Evolutionary conservation across 805 yeast species (phyloP).

Genomic region (Candida gorgasii): DNA sequence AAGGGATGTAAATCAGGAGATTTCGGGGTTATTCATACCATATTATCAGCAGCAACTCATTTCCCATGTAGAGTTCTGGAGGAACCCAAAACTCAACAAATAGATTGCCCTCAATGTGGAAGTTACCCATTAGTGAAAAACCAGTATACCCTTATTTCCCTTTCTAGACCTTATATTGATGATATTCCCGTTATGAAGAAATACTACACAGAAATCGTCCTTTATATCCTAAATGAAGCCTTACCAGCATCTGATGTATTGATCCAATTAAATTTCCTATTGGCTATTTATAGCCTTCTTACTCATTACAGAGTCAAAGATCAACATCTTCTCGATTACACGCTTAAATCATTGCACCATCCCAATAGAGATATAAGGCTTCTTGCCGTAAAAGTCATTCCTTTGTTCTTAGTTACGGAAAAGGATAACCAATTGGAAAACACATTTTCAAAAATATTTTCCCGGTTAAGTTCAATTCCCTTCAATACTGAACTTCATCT

Average conservation of each 20-base stretch:
- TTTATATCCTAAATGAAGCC: conserved; percentile 13
- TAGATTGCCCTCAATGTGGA: conserved; percentile 43
- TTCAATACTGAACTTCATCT: conserved; percentile 36
- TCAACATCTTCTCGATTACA: conserved; percentile 14
- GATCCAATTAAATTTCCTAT: conserved; percentile 43
- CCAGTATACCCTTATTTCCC: conserved; percentile 24
- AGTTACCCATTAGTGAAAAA: conserved; percentile 23
- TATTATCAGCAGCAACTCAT: conserved; percentile 41
- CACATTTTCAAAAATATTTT: conserved; percentile 47
- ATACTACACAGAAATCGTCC: conserved; percentile 26
- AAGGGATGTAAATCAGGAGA: neutral
- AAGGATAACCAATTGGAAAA: conserved; percentile 37
- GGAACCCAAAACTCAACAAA: conserved; percentile 21
- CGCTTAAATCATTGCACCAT: conserved; percentile 31
- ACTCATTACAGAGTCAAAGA: conserved; percentile 45
- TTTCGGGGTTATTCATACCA: conserved; percentile 18
- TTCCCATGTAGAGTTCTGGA: conserved; percentile 40
- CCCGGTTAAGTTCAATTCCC: conserved; percentile 38
- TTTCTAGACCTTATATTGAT: conserved; percentile 22
- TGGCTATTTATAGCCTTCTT: conserved; percentile 52
- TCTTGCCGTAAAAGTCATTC: conserved; percentile 52
- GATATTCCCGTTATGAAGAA: conserved; percentile 24
- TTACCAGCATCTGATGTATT: conserved; percentile 23
- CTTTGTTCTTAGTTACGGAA: conserved; percentile 47
- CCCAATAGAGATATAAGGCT: conserved; percentile 57